A percentile compares a stretch with the other conserved stretches of the same genome.
phyloP scores from a whole-genome alignment of 2,329 filamentous ascomycete genomes.

The Arachnomyces sp. region DNA sequence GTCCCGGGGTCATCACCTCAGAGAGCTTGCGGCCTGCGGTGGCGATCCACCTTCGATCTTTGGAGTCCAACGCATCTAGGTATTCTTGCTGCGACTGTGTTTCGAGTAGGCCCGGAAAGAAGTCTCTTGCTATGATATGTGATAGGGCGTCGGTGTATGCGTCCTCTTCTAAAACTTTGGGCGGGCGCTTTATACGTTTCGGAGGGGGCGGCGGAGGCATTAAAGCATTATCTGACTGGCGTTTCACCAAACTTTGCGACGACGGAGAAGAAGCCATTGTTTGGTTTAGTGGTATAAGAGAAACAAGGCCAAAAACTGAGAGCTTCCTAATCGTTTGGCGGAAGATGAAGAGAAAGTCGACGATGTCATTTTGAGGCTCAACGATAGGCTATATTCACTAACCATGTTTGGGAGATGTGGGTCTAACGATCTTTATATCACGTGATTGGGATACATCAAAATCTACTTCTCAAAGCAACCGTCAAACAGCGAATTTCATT shows the following conservation, averaged over 20 bases:
- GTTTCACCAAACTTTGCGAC: conserved; percentile 28
- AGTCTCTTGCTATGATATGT: conserved; percentile 91
- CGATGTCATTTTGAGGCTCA: no score
- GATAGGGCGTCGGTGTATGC: conserved; percentile 84
- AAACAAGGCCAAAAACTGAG: background rate
- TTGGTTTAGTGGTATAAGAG: background rate
- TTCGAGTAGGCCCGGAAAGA: conserved; percentile 86
- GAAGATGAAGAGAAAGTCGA: no score
- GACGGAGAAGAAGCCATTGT: background rate
- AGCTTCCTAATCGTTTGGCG: no score
- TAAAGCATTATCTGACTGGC: conserved; percentile 43
- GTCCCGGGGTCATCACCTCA: conserved; percentile 74
- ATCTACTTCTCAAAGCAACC: no score
- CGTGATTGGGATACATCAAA: no score
- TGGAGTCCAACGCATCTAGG: conserved; percentile 79
- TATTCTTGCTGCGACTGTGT: conserved; percentile 85
- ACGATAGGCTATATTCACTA: no score
- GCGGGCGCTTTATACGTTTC: conserved; percentile 87
- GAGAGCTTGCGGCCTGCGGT: conserved; percentile 64
- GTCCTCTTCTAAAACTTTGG: conserved; percentile 84
- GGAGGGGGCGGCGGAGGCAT: conserved; percentile 81
- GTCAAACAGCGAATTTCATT: no score
- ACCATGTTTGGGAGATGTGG: no score
- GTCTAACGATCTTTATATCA: no score
- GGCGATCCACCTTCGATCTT: conserved; percentile 75